A percentile compares a stretch with the other conserved stretches of the same genome.
Conservation (phyloP, 73 alveolate genomes). For the Tetrahymena elliotti region DNA sequence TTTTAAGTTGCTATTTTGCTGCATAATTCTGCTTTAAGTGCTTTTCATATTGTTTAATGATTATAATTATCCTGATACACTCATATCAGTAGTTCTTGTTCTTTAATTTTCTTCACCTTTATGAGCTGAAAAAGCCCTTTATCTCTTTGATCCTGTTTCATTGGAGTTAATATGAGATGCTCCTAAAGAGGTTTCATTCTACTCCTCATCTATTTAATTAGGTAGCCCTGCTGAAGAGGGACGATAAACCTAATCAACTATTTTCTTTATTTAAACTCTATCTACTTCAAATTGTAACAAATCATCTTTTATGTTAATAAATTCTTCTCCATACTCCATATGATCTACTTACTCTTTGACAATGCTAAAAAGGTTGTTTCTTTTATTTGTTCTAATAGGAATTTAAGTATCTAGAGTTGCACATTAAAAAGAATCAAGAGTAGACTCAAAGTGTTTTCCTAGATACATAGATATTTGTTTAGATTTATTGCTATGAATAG, state of each 20-base stretch:
- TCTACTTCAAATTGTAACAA: background rate
- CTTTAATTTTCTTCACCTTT: background rate
- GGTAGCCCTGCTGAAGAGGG: background rate
- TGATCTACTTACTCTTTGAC: background rate
- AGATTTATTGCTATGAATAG: background rate
- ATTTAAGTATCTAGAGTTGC: background rate
- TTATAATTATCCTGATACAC: background rate
- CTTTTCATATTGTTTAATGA: background rate
- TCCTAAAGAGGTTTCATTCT: background rate
- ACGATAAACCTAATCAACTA: background rate
- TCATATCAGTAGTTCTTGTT: background rate
- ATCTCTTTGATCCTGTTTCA: background rate
- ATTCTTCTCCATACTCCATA: background rate
- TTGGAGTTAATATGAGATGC: background rate
- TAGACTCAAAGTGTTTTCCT: background rate
- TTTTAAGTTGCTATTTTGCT: background rate
- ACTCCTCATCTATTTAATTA: background rate
- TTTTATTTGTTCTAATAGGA: background rate
- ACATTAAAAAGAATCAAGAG: background rate
- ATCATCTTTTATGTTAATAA: background rate
- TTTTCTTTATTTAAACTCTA: background rate
- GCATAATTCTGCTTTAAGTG: background rate
- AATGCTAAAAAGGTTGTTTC: background rate
- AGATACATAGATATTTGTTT: background rate
- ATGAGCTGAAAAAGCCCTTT: background rate